Percentiles rank a stretch among this genome's conserved stretches.
phyloP scores from a whole-genome alignment of 1,284 basidiomycete species.

The Fomitiporia mediterranea region DNA sequence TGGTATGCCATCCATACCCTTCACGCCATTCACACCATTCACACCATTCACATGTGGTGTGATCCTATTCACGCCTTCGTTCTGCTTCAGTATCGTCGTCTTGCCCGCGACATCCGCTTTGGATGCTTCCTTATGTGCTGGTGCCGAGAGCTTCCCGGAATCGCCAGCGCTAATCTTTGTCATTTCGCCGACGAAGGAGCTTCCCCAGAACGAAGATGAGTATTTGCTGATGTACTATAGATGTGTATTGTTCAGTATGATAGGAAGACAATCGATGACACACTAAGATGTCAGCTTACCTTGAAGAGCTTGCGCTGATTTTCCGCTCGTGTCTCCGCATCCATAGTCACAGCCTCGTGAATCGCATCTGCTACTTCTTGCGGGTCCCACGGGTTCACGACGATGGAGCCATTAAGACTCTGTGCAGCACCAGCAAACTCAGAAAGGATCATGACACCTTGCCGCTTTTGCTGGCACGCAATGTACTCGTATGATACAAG shows the following conservation, averaged over 20 bases:
- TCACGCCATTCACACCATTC: conserved; percentile 4
- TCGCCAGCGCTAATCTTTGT: conserved; percentile 37
- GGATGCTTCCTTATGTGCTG: conserved; percentile 12
- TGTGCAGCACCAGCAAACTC: conserved; percentile 99
- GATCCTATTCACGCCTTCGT: not conserved
- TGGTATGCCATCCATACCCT: conserved; percentile 4
- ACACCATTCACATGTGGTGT: not conserved
- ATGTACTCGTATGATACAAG: conserved; percentile 99
- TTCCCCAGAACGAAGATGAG: conserved; percentile 90
- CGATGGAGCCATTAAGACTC: conserved; percentile 87
- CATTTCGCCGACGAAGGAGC: conserved; percentile 86
- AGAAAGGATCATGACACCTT: conserved; percentile 96
- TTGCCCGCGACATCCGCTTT: conserved; percentile 13
- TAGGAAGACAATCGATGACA: conserved; percentile 8
- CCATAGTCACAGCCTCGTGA: conserved; percentile 90
- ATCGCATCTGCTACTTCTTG: conserved; percentile 97
- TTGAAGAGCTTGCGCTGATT: conserved; percentile 96
- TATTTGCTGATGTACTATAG: conserved; percentile 84
- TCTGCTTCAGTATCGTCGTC: conserved; percentile 2
- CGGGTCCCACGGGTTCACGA: conserved; percentile 95
- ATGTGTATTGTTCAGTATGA: not conserved
- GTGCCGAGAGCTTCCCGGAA: not conserved
- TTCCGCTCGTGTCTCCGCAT: conserved; percentile 71
- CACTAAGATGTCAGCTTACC: conserved; percentile 31
- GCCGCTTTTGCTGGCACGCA: conserved; percentile 87